Evolutionary conservation across 2,329 filamentous ascomycete genomes (phyloP), one percentile per base, ranked within the genome.

Genomic region (Trichophyton benhamiae): DNA sequence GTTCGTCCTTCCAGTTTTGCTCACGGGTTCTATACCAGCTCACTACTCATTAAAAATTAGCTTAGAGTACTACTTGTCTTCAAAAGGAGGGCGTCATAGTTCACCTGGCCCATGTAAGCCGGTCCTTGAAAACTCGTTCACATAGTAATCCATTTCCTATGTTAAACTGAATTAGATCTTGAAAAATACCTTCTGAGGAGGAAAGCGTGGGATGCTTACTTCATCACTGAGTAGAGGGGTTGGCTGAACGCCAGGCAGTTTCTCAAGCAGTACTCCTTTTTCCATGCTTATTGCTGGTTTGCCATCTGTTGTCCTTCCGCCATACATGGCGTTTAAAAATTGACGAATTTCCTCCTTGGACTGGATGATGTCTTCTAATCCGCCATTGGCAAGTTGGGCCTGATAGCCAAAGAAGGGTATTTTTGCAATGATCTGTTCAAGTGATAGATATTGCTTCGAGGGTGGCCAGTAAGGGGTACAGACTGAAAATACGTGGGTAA

Each of bases 21-120:
- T 82, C 77, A 20, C 83, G 79, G 2, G 83, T 87, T 49, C 91
- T 85, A 76, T 99, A 99, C 89, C 90, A 96, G 75, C 91, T 94
- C 63, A 90, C 79, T 81, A 57, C 57, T 57, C 25, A 22, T 41
- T 44, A 42, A 1, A 11, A 38, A 17, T 20, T 11, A 7, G 15
- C 27, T 36, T 9, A 33, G 20, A 8, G 9, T 17, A 27, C 41
- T 13, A 36, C n/a, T 11, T 30, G 8, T 6, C 17, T 11, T 30
- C 42, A 49, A 13, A 57, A 9, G 20, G 33, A 57, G 13, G 22
- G 58, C 25, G 25, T 3, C 4, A 44, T 42, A 15, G 72, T 77
- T 73, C 77, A 81, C 80, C 78, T 15, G 90, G 89, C 0, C 90
- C 90, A 65, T 86, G 83, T 66, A 97, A 74, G 53, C 90, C 89